phyloP scores from a whole-genome alignment of 148 eudicot species.

The Rhododendron vialii region DNA sequence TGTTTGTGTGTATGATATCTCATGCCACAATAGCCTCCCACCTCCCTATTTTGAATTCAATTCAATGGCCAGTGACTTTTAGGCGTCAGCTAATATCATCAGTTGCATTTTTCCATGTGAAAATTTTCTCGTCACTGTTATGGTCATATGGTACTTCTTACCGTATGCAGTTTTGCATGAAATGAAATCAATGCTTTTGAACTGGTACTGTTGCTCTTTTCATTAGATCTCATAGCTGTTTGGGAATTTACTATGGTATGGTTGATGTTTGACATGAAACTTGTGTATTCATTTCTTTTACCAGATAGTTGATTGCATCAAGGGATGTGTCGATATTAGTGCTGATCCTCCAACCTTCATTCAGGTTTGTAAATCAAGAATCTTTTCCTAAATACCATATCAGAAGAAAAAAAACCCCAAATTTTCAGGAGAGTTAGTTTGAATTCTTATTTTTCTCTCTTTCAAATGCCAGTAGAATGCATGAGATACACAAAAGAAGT shows the following conservation, averaged over 20 bases:
- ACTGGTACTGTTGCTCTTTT: neutral
- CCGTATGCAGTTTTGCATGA: neutral
- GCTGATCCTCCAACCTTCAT: constrained; percentile 59
- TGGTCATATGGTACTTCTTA: neutral
- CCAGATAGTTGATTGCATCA: constrained; percentile 51
- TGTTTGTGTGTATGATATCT: neutral
- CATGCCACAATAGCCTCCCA: neutral
- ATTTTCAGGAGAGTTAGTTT: neutral
- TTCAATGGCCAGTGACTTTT: neutral
- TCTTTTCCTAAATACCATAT: neutral
- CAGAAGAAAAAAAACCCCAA: no score
- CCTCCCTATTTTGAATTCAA: neutral
- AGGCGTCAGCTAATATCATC: neutral
- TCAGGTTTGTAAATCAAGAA: constrained; percentile 37
- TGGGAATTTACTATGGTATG: neutral
- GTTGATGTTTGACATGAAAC: neutral
- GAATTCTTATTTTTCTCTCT: neutral
- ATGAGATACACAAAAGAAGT: neutral
- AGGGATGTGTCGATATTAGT: constrained; percentile 35
- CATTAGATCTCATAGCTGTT: neutral
- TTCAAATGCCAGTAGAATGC: neutral
- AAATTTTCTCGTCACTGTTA: neutral
- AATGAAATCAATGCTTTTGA: neutral
- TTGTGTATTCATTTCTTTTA: constrained; percentile 10
- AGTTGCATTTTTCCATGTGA: neutral